Conservation (phyloP, 1,284 basidiomycete genomes). For the Ustilago curta region DNA sequence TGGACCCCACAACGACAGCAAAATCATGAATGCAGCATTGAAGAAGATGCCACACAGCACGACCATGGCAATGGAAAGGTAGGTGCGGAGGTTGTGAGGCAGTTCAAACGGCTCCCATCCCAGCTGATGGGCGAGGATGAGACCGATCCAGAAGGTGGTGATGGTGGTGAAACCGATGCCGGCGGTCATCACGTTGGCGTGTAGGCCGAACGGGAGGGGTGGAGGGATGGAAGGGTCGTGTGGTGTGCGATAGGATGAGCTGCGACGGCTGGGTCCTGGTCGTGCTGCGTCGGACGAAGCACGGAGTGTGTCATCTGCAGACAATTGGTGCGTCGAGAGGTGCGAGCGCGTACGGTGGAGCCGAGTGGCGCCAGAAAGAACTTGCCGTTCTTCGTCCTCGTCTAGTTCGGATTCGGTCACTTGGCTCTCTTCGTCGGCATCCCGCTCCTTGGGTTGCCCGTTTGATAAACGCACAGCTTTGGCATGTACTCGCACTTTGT, state of each 20-base stretch:
- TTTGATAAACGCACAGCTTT: constrained; percentile 13
- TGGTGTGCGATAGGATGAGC: constrained; percentile 31
- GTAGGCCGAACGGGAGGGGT: constrained; percentile 66
- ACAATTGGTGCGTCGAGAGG: constrained; percentile 28
- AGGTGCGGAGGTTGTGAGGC: constrained; percentile 52
- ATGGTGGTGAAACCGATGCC: constrained; percentile 65
- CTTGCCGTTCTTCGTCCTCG: constrained; percentile 51
- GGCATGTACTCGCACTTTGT: constrained; percentile 37
- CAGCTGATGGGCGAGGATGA: constrained; percentile 52
- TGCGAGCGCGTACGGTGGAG: constrained; percentile 48
- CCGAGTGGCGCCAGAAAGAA: constrained; percentile 49
- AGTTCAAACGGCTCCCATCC: constrained; percentile 62
- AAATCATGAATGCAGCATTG: constrained; percentile 64
- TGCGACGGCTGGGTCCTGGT: constrained; percentile 21
- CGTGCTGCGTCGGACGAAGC: background rate
- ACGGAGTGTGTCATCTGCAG: constrained; percentile 14
- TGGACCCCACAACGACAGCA: constrained; percentile 67
- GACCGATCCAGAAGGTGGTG: constrained; percentile 58
- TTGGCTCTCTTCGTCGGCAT: constrained; percentile 34
- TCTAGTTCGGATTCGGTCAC: constrained; percentile 54
- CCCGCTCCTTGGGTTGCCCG: background rate
- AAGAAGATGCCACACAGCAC: constrained; percentile 64
- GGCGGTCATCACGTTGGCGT: constrained; percentile 66
- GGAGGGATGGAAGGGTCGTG: constrained; percentile 53
- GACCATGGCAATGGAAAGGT: constrained; percentile 46